phyloP scores from a whole-genome alignment of 1,284 basidiomycete species.

The Phylloporus gajari region DNA sequence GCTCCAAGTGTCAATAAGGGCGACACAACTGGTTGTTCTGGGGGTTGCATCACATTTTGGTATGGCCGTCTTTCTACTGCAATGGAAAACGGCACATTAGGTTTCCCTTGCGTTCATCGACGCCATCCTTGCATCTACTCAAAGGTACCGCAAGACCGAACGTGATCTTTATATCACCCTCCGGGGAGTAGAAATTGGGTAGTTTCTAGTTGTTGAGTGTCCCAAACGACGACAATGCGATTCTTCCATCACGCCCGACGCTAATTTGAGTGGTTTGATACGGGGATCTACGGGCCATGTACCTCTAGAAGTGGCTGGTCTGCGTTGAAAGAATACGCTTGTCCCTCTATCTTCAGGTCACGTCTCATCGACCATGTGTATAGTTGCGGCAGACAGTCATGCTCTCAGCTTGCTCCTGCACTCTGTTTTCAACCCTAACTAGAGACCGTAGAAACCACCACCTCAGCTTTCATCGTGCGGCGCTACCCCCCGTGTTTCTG shows the following conservation, averaged over 20 bases:
- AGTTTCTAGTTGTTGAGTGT: slow-evolving; percentile 94
- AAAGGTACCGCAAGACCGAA: slow-evolving; percentile 84
- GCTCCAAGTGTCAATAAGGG: slow-evolving; percentile 67
- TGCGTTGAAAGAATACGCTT: slow-evolving; percentile 79
- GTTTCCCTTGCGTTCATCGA: slow-evolving; percentile 94
- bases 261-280: slow-evolving; percentile 60
- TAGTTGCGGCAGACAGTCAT: slow-evolving; percentile 87
- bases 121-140: slow-evolving; percentile 84
- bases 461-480: slow-evolving; percentile 81
- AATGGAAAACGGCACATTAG: slow-evolving; percentile 50
- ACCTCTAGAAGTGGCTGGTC: slow-evolving; percentile 88
- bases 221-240: slow-evolving; percentile 77
- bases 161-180: slow-evolving; percentile 88
- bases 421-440: slow-evolving; percentile 86
- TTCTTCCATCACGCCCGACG: slow-evolving; percentile 51
- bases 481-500: slow-evolving; percentile 84
- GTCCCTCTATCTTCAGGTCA: slow-evolving; percentile 7
- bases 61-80: slow-evolving; percentile 45
- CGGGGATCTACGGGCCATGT: slow-evolving; percentile 69
- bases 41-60: slow-evolving; percentile 92
- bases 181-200: slow-evolving; percentile 96
- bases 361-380: slow-evolving; percentile 14
- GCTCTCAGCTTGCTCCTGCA: slow-evolving; percentile 88
- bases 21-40: slow-evolving; percentile 91
- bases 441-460: slow-evolving; percentile 70